Base-by-base conservation (phyloP, 148 eudicot genomes). In the Rhododendron ferrugineum region DNA sequence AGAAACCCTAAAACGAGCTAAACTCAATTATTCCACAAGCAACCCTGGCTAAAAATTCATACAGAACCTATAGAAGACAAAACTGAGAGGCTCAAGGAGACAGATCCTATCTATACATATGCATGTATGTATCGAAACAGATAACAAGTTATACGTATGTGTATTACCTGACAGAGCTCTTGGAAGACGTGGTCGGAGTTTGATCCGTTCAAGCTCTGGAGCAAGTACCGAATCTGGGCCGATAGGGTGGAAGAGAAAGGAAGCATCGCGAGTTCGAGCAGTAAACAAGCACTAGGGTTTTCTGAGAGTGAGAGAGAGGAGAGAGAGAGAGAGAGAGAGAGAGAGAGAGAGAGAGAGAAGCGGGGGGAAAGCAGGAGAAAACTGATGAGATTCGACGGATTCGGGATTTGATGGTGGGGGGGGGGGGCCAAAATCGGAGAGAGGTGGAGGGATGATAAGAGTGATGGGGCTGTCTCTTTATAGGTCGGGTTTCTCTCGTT, bases 121-220 rank as follows among this genome's bases (percentile, higher is more conserved):
- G 56, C 78, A 74, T 36, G 26, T 16, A 34, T 36, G 18, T 37
- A 3, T 68, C 74, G 14, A 28, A 28, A 68, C 37, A 8, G 78
- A 74, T 74, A 32, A 37, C 40, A 37, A 34, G 32, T 44, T 58
- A 58, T 58, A 22, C 64, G 9, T 6, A 20, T 20, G 64, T 22
- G 47, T 16, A 15, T 15, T 42, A 92, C 98, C 95, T 93, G 85
- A 54, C 83, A 88, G 70, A 95, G 94, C 83, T 94, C 95, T 28
- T 88, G 90, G 23, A 92, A 89, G 68, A 93, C 92, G 7, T 90
- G 85, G 68, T 95, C 93, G 72, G 94, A 93, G 90, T 95, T 91
- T 83, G 97, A 93, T 84, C 89, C 97, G 64, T 90, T 90, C 88
- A 92, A 84, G 87, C 89, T 86, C 54, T 89, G 93, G 11, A 95